These are phyloP conservation scores for Myxozyma neotropica DNA, from an alignment of 805 yeast genomes.

Conservation along the genomic window DNA sequence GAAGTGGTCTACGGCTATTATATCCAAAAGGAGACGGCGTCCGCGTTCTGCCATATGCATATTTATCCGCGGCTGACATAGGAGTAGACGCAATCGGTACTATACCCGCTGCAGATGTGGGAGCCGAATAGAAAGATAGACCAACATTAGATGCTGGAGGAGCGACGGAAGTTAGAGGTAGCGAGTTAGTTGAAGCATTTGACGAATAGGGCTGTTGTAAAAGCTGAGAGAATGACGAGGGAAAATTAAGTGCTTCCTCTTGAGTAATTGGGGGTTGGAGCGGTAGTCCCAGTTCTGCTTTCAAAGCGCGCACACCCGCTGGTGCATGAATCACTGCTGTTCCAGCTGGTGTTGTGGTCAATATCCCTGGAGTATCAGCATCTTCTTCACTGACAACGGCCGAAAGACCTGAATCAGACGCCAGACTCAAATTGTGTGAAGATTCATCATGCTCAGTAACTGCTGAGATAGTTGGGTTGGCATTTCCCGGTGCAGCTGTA, in stretches of 20 bases:
- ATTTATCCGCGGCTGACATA: neutral
- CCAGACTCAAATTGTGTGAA: no score
- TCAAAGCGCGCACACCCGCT: conserved; percentile 5
- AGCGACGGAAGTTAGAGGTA: neutral
- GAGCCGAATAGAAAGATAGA: neutral
- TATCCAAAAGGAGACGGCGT: conserved; percentile 10
- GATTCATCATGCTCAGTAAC: no score
- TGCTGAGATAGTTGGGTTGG: neutral
- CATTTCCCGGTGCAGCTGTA: neutral
- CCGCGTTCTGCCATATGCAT: neutral
- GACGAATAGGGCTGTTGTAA: neutral
- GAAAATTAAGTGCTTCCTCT: neutral
- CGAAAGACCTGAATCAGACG: no score
- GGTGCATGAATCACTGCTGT: neutral
- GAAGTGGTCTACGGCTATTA: conserved; percentile 1
- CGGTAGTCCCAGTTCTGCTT: conserved; percentile 3
- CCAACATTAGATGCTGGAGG: neutral
- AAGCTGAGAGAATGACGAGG: neutral
- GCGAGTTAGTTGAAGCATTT: neutral
- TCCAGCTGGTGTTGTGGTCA: neutral
- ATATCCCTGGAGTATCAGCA: neutral
- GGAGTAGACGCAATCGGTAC: neutral
- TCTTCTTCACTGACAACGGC: no score
- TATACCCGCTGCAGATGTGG: neutral
- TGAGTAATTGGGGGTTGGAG: neutral